These are phyloP conservation scores for Francoa sonchifolia DNA, from an alignment of 441 rosid genomes.

Conservation along the genomic window DNA sequence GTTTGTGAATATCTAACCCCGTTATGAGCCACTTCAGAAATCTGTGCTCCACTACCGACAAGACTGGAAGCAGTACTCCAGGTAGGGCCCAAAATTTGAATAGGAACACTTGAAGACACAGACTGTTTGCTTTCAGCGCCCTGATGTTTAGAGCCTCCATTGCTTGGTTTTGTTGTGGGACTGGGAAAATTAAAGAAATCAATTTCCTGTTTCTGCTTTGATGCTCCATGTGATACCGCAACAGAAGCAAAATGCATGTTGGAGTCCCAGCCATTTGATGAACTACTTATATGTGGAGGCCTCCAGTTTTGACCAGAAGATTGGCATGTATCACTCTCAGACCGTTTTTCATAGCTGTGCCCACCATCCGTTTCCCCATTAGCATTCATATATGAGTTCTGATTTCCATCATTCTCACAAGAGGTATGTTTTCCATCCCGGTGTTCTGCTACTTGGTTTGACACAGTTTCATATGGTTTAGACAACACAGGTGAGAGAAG, in stretches of 20 bases:
- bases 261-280: slow-evolving; percentile 38
- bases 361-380: slow-evolving; percentile 23
- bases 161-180: slow-evolving; percentile 30
- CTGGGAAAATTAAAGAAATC: slow-evolving; percentile 40
- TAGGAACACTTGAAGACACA: slow-evolving; percentile 30
- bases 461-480: slow-evolving; percentile 24
- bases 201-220: slow-evolving; percentile 33
- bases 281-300: slow-evolving; percentile 29
- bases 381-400: slow-evolving; percentile 13
- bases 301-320: slow-evolving; percentile 54
- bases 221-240: slow-evolving; percentile 23
- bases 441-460: slow-evolving; percentile 16
- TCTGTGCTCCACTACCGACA: slow-evolving; percentile 38
- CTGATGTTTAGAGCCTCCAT: slow-evolving; percentile 28
- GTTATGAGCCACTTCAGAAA: slow-evolving; percentile 44
- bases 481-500: slow-evolving; percentile 28
- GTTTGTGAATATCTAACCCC: slow-evolving; percentile 37
- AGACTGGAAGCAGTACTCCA: slow-evolving; percentile 69
- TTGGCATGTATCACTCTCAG: slow-evolving; percentile 30
- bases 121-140: slow-evolving; percentile 39
- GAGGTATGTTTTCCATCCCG: slow-evolving; percentile 26
- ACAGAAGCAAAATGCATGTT: slow-evolving; percentile 30
- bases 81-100: slow-evolving; percentile 53
- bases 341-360: slow-evolving; percentile 25
- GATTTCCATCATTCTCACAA: slow-evolving; percentile 18